Evolutionary conservation across 176 grass and related monocot species (phyloP), one percentile per base, ranked within the genome.

Genomic region (Echinochloa phyllopogon): DNA sequence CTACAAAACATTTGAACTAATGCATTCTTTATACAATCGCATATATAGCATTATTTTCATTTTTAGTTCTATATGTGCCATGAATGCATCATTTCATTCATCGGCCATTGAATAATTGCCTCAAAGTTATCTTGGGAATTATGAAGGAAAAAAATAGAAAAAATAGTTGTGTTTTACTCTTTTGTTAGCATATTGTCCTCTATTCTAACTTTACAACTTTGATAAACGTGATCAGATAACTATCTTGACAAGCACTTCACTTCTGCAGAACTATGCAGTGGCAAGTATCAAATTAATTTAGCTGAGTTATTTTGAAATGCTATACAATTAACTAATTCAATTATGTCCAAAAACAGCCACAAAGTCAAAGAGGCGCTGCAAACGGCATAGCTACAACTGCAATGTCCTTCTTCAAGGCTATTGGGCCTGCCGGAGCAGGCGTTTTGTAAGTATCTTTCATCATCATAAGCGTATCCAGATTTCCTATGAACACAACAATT

Each of bases 221-320:
- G 23, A 41, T 25, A 29, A 89, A 87, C 85, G 25, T 85, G 78
- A 75, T 69, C 89, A 97, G 92, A 86, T 91, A 3, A 88, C 87
- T 70, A 88, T 91, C 76, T n/a, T 88, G 27, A 93, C 84, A 4
- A 85, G 90, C 2, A 91, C 84, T 20, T 93, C 90, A 38, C 90
- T 98, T 75, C 82, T 98, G 23, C 87, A 90, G 86, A 94, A 90
- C 37, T 93, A 93, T 88, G 90, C 92, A 17, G 95, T 98, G 90
- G 95, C 74, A 81, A 90, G 72, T 85, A 55, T 47, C 40, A 65
- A 60, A 14, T 23, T 43, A 39, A 37, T 63, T 76, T 55, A 69
- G 7, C 5, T 70, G 7, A 45, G 8, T 45, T 59, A 45, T 82
- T 70, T 70, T 82, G 0, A 72, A 70, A 53, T n/a, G n/a, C 8